Base-by-base conservation (phyloP, 495 filamentous ascomycete species). In the Wilcoxina mikolae region DNA sequence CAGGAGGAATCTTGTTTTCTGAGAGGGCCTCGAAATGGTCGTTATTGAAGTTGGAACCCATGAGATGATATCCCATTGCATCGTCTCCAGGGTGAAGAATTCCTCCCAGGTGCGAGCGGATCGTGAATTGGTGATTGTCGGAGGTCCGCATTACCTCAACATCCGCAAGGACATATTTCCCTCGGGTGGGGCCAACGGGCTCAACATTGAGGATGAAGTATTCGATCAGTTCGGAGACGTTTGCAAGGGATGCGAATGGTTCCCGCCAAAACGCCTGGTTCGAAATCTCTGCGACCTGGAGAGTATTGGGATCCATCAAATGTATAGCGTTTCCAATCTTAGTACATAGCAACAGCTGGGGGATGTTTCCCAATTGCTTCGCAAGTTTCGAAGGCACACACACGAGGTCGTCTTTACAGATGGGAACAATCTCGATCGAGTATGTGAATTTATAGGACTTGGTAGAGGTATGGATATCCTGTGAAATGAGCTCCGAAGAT, bases 171-270 rank as follows among this genome's bases (percentile, higher is more conserved):
- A 82, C 69, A 73, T 79, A 94, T 51, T 84, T 87, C 26, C 91
- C 91, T 58, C 85, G 87, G 24, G 74, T 72, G 25, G 73, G 69
- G 33, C 85, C 86, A 0, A 81, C 72, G 0, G 82, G 79, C 63
- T 96, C 93, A 56, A 95, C 93, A 64, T 99, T 90, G 72, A 99
- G 81, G 17, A 99, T 73, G 39, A 95, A 81, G 65, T 95, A 96
- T 65, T 99, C 93, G 25, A 82, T 79, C 17, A 99, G 73, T 22
- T 91, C 82, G 42, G 84, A 78, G 5, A 87, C 79, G 60, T 95
- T 89, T 0, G 91, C 85, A 3, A 99, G 73, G 1, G 81, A 77
- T 22, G 67, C 70, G 72, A 99, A 95, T 0, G 93, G 93, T 0
- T 79, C 70, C 18, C 90, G 77, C 89, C 89, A 99, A 71, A 88